phyloP scores from a whole-genome alignment of 768 basidiomycete genomes.

The Arthromyces matolae region DNA sequence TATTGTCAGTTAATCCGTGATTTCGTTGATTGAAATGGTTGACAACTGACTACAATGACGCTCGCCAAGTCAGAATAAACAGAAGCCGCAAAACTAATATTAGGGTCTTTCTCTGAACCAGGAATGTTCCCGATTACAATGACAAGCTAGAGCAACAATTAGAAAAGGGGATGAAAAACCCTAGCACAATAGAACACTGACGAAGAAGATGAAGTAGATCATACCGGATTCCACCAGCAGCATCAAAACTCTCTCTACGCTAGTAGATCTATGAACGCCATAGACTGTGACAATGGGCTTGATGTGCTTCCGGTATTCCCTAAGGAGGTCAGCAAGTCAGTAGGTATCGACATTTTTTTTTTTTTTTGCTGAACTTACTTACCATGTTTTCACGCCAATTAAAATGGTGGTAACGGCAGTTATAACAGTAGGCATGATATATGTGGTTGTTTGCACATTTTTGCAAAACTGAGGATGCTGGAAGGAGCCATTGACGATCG shows the following conservation, averaged over 20 bases:
- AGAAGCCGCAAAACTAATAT: slow-evolving; percentile 1
- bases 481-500: slow-evolving; percentile 9
- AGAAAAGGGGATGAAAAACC: too few relatives aligned
- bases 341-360: too few relatives aligned
- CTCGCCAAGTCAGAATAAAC: slow-evolving; percentile 7
- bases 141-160: too few relatives aligned
- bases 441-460: slow-evolving; percentile 5
- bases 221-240: slow-evolving; percentile 7
- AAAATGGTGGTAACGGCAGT: slow-evolving; percentile 7
- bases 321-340: background rate
- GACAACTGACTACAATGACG: slow-evolving; percentile 10
- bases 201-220: slow-evolving; percentile 11
- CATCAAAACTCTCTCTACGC: slow-evolving; percentile 3
- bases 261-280: background rate
- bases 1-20: background rate
- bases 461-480: slow-evolving; percentile 7
- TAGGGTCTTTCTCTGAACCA: background rate
- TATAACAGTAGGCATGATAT: slow-evolving; percentile 3
- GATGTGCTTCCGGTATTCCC: background rate
- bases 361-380: background rate
- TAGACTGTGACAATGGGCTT: background rate
- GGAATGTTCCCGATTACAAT: slow-evolving; percentile 6
- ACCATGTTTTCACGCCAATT: slow-evolving; percentile 6
- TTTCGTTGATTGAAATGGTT: background rate
- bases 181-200: background rate